Evolutionary conservation across 257 asterid species (phyloP).

Genomic region (Ocimum tenuiflorum): DNA sequence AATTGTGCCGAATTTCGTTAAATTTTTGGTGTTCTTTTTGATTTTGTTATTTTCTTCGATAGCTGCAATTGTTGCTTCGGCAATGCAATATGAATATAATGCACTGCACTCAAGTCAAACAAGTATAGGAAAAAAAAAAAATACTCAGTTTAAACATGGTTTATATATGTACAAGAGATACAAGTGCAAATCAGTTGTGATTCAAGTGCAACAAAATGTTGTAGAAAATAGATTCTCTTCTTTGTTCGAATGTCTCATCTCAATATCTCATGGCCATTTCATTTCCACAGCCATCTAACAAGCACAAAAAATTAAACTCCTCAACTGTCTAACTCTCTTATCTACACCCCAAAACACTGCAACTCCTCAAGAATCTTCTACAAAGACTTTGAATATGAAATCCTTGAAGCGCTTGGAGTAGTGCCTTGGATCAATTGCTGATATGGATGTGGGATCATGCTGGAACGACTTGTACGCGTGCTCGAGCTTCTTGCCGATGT

Average conservation of each 20-base stretch:
- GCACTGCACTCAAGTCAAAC: no score
- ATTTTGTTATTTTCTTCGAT: no score
- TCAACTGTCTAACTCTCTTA: neutral
- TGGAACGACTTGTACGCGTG: conserved; percentile 91
- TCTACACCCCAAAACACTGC: neutral
- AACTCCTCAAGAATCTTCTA: conserved; percentile 44
- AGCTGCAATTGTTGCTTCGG: no score
- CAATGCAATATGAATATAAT: no score
- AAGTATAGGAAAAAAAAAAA: neutral
- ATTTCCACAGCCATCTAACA: neutral
- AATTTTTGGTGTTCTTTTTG: no score
- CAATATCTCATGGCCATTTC: conserved; percentile 8
- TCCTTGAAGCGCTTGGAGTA: conserved; percentile 77
- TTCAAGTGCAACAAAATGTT: neutral
- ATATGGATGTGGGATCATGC: conserved; percentile 78
- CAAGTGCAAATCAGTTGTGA: neutral
- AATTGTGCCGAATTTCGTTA: no score
- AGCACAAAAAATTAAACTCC: neutral
- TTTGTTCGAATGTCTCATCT: conserved; percentile 1
- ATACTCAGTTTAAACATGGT: neutral
- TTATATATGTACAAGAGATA: neutral
- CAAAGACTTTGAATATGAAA: conserved; percentile 62
- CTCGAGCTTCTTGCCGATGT: conserved; percentile 89
- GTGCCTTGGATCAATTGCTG: conserved; percentile 85
- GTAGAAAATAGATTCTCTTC: neutral